Base-by-base conservation (phyloP, 495 filamentous ascomycete species). In the Neurospora sp. region DNA sequence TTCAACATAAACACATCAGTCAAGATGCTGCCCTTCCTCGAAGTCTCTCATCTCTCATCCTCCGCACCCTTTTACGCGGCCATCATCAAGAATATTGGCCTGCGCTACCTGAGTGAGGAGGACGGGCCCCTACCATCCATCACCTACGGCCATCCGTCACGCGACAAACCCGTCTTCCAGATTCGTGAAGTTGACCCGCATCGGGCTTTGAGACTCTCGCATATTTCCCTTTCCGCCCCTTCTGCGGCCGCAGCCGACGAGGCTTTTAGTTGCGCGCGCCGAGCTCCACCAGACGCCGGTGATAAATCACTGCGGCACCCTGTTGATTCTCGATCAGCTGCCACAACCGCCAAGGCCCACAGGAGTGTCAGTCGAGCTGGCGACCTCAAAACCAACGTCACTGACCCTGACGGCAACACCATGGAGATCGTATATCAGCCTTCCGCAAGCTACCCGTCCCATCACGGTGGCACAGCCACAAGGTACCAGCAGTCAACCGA, bases 51-150 rank as follows among this genome's bases (percentile, higher is more conserved):
- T 78, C 90, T 96, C 45, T 89, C 93, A 8, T 89, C 89, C 22
- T 90, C 92, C 8, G 90, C 89, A 59, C 94, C 91, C 1, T 95
- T 94, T 84, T 97, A 92, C 80, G 87, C 94, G 5, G 86, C 90
- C 73, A 87, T 93, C 75, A 83, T 90, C 65, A 89, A 92, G 73
- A 92, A 93, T 0, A 83, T 96, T 22, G 92, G 91, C 27, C 89
- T 96, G 71, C 86, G 86, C 69, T 96, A 88, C 79, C 86, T 94
- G 22, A 81, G 78, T 8, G 77, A 79, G 12, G 81, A 81, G 20
- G 75, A 81, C 72, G 79, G 80, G 14, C 77, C 79, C 68, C 78
- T 78, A 41, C 75, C 81, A 12, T 78, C 78, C 12, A 73, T 79
- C 44, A 75, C 74, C 16, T 83, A 75, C 73, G 82, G 82, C 22